Base-by-base conservation (phyloP, 1,139 yeast genomes). In the Zygoascus meyerae region DNA sequence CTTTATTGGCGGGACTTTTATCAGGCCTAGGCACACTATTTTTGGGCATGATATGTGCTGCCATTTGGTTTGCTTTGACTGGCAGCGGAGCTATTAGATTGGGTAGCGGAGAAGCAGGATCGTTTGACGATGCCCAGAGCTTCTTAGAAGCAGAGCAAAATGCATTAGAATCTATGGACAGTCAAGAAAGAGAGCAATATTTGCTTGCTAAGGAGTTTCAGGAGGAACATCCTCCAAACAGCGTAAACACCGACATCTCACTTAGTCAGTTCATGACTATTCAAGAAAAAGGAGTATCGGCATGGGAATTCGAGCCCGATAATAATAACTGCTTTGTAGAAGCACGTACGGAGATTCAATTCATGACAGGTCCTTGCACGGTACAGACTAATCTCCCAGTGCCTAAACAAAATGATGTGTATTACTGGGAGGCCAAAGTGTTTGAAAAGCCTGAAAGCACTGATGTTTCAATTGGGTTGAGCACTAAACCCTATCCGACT, bases 271-370 rank as follows among this genome's bases (percentile, higher is more conserved):
- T 76, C 64, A 68, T 68, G 66, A 71, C 71, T 26, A 86, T 92
- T 32, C 95, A 87, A 59, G 98, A 94, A 59, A 89, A 86, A 64
- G 99, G 97, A 0, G 83, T 94, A 1, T 71, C 77, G 28, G 98
- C 98, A 0, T 92, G 95, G 94, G 95, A 87, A 59, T 92, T 94
- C 62, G 77, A 77, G 50, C 86, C 86, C 39, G 90, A 87, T 60
- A 43, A 77, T 71, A 63, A 63, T 42, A 59, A 81, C 75, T 64
- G 84, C 76, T 57, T 77, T 50, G 83, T 90, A 16, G 74, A 79
- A 46, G 81, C 83, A 59, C 81, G 84, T 56, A 79, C 83, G 2
- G 97, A 92, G 63, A 69, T 92, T 45, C 80, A 81, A 47, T 92
- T 92, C 59, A 74, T 77, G 59, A 77, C 74, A 57, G 76, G 78